Percentiles rank a stretch among this genome's conserved stretches.
Evolutionary conservation across 768 basidiomycete genomes (phyloP).

Genomic region (Hemileccinum rubropunctum): DNA sequence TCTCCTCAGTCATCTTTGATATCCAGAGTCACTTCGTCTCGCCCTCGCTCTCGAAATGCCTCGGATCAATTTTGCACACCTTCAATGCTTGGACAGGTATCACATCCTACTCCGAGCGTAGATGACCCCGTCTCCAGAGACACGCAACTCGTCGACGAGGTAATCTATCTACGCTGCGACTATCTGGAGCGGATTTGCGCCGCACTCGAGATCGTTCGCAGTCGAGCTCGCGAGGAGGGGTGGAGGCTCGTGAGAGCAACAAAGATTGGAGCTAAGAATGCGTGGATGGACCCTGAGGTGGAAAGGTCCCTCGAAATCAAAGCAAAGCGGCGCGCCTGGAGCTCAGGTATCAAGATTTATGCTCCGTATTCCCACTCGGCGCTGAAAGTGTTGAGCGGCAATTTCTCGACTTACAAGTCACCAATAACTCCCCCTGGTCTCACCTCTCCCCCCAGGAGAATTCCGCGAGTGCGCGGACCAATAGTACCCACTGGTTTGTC

Average conservation of each 20-base stretch:
- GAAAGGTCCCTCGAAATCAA: slow-evolving; percentile 50
- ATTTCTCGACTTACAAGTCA: not conserved
- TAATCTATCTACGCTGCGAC: slow-evolving; percentile 13
- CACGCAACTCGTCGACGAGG: slow-evolving; percentile 8
- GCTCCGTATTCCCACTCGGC: slow-evolving; percentile 17
- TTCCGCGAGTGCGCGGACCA: slow-evolving; percentile 10
- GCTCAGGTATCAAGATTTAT: slow-evolving; percentile 46
- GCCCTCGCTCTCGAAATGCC: slow-evolving; percentile 25
- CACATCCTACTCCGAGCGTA: slow-evolving; percentile 1
- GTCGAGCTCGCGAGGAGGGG: slow-evolving; percentile 41
- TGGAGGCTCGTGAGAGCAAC: slow-evolving; percentile 36
- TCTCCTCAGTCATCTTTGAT: slow-evolving; percentile 11
- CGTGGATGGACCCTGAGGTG: slow-evolving; percentile 26
- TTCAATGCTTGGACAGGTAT: not conserved
- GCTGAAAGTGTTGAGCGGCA: slow-evolving; percentile 19
- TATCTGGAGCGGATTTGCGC: slow-evolving; percentile 39
- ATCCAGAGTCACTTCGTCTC: slow-evolving; percentile 22
- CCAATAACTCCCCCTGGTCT: slow-evolving; percentile 23
- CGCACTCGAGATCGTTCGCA: slow-evolving; percentile 41
- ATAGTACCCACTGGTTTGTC: slow-evolving; percentile 39
- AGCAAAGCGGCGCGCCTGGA: slow-evolving; percentile 66
- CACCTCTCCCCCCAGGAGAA: not conserved
- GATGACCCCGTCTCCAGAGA: slow-evolving; percentile 2
- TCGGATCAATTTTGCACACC: slow-evolving; percentile 4
- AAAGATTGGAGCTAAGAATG: slow-evolving; percentile 17